Evolutionary conservation across 805 yeast genomes (phyloP).

Genomic region (Priceomyces fermenticarens): DNA sequence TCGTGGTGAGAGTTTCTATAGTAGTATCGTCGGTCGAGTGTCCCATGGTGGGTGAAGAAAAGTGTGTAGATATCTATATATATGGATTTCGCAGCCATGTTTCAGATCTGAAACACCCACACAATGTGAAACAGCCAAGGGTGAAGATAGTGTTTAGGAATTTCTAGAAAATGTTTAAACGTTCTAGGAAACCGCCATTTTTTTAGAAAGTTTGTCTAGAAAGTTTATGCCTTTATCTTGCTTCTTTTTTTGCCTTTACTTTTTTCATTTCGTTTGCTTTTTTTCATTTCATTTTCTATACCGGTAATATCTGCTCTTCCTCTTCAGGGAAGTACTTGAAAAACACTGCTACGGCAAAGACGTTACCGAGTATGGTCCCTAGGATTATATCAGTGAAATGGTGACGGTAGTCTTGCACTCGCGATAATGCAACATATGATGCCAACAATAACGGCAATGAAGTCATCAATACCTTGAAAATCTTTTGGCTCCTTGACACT

Average conservation of each 20-base stretch:
- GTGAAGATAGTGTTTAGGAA: no score
- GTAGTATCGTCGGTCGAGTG: slow-evolving; percentile 3
- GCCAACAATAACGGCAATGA: slow-evolving; percentile 25
- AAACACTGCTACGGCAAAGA: slow-evolving; percentile 24
- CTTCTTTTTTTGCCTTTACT: no score
- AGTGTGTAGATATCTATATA: background rate
- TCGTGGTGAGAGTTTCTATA: background rate
- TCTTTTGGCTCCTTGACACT: slow-evolving; percentile 13
- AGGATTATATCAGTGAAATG: slow-evolving; percentile 32
- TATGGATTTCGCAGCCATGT: slow-evolving; percentile 1
- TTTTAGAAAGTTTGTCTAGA: no score
- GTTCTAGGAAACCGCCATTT: no score
- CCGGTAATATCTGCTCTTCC: slow-evolving; percentile 8
- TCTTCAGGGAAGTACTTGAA: slow-evolving; percentile 23
- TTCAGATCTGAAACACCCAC: background rate
- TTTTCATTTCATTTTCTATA: background rate
- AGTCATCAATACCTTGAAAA: slow-evolving; percentile 16
- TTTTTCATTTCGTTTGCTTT: no score
- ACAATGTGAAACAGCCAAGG: no score
- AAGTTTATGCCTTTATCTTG: background rate
- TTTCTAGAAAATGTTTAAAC: no score
- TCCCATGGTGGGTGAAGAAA: background rate
- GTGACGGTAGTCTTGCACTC: slow-evolving; percentile 38
- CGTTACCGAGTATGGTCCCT: slow-evolving; percentile 31
- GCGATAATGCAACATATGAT: slow-evolving; percentile 27